Evolutionary conservation across 805 yeast genomes (phyloP), one percentile per base, ranked within the genome.

Genomic region (Saturnispora galanensis): DNA sequence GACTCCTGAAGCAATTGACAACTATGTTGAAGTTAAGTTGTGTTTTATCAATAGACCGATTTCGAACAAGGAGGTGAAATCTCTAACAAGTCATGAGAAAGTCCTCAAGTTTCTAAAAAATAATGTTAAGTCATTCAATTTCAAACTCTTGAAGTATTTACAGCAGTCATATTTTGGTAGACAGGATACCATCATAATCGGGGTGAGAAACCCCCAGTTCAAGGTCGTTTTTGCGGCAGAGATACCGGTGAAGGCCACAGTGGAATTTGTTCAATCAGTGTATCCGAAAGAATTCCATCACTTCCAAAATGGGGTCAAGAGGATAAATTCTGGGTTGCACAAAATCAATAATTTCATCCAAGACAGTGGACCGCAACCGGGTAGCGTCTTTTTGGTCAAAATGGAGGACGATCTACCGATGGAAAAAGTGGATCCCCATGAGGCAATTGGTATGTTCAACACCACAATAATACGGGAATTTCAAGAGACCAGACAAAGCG

Each of bases 101-200:
- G 31, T 49, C 9, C 17, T 49, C 4, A n/a, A 16, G 3, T 44
- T 38, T 31, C 21, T 49, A 6, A n/a, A 26, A 5, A 33, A 35
- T 12, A 33, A 43, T 21, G 46, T 39, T 3, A 13, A 28, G 1
- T 12, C 11, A 1, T 50, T 49, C 16, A 5, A 17, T 1, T 5
- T 6, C 7, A 33, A 33, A 12, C 5, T 47, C 4, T 13, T 17
- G 8, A 36, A 41, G 35, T 50, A 51, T 51, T 7, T 45, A 9
- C 38, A 36, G 16, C 53, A 50, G 32, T 37, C 46, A 11, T 40
- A 44, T 31, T 50, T 49, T 42, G 48, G 52, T n/a, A 30, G 39
- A 30, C 38, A 33, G 11, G 44, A 41, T 33, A 30, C 30, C 1
- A 31, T 50, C 5, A 37, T 49, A 11, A 28, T 50, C 17, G 53